Evolutionary conservation across 2,329 filamentous ascomycete species (phyloP), one percentile per base, ranked within the genome.

Genomic region (Sporothrix brunneoviolacea): DNA sequence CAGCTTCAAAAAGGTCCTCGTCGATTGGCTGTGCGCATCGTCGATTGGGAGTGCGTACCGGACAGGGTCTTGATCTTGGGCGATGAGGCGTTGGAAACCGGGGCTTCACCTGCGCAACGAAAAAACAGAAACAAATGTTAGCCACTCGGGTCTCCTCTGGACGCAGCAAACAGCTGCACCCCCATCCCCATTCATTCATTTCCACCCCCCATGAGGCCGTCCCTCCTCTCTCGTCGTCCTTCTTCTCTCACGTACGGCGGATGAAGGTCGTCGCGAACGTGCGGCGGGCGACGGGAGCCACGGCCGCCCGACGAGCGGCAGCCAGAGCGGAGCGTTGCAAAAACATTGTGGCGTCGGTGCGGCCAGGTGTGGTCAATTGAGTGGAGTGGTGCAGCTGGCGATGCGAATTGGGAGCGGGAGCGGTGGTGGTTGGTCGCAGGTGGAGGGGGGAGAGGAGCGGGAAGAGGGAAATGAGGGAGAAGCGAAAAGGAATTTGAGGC

Each of bases 291-390:
- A 70, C 68, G 58, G 79, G 77, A 51, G 69, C 62, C 55, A 73
- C 70, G 63, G 74, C 73, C 54, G 74, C 80, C 56, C 81, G 78
- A 67, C 81, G 80, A 63, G 79, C 80, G 65, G 73, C 78, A 60
- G 75, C 70, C 59, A 80, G 64, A 66, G 75, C 79, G 64, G 80
- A 74, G 66, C 81, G 81, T 74, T 82, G 77, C 66, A 84, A 66
- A 61, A 83, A 80, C 81, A 84, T 83, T 21, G 21, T 51, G 32
- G 8, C 19, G 19, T 35, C 10, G 40, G 21, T 3, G 10, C 8
- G 12, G 18, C 10, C 24, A 10, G 24, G 5, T 28, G 24, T 5
- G 6, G 24, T 28, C 6, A 36, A 22, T 19, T n/a, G 16, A 18
- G 28, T 32, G 12, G 30, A 22, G 27, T 6, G 19, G 12, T 22